Evolutionary conservation across 2,329 filamentous ascomycete species (phyloP).

Genomic region (Ophiostoma novo-ulmi): DNA sequence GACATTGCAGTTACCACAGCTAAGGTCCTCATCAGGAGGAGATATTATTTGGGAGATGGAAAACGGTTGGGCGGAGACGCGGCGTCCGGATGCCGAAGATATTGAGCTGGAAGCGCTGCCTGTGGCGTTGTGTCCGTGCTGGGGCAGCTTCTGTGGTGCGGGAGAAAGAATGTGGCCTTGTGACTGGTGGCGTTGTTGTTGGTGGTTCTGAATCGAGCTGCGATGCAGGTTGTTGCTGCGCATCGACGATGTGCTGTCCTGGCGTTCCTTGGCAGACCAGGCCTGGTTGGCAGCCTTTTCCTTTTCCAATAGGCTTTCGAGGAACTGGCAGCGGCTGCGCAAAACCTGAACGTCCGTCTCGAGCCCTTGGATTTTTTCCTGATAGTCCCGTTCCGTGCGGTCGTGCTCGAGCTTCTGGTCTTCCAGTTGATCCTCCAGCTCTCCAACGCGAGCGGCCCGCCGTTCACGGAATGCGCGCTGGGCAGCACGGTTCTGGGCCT

Average conservation of each 20-base stretch:
- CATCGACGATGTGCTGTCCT: conserved; percentile 22
- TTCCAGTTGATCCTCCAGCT: conserved; percentile 62
- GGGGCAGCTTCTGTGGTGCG: conserved; percentile 21
- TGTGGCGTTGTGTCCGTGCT: conserved; percentile 23
- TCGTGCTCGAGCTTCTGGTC: conserved; percentile 55
- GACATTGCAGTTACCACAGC: conserved; percentile 54
- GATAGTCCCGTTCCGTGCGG: conserved; percentile 52
- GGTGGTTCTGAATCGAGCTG: conserved; percentile 20
- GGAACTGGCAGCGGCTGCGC: conserved; percentile 53
- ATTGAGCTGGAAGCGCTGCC: conserved; percentile 31
- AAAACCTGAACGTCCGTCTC: conserved; percentile 64
- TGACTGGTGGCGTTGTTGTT: conserved; percentile 20
- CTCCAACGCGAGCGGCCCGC: conserved; percentile 76
- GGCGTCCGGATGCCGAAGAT: conserved; percentile 31
- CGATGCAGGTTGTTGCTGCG: conserved; percentile 22
- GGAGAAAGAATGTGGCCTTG: conserved; percentile 23
- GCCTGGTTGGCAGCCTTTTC: conserved; percentile 36
- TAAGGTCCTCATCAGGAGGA: conserved; percentile 45
- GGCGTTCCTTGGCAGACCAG: conserved; percentile 23
- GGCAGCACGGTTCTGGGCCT: conserved; percentile 88
- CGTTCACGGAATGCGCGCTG: conserved; percentile 87
- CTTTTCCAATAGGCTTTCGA: conserved; percentile 60
- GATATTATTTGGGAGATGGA: conserved; percentile 56
- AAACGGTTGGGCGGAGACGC: conserved; percentile 41
- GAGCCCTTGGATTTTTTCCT: conserved; percentile 53